Evolutionary conservation across 176 grass and related monocot species (phyloP).

Genomic region (Phoenix roebelenii): DNA sequence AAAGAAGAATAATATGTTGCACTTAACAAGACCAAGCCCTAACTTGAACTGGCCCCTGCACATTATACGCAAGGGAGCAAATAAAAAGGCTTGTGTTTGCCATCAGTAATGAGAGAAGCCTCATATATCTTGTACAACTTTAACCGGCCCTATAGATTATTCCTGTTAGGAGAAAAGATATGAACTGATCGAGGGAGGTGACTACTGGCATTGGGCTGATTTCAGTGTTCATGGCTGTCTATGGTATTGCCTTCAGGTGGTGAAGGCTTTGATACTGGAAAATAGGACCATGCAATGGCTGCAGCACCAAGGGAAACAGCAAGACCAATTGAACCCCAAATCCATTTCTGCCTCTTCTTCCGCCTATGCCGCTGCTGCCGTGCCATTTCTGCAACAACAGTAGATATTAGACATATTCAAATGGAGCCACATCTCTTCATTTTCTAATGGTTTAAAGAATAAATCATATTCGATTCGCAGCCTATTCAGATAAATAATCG

Average conservation of each 20-base stretch:
- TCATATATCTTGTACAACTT: neutral
- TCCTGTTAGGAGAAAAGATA: slow-evolving; percentile 2
- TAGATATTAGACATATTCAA: neutral
- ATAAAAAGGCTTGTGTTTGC: neutral
- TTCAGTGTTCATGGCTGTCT: neutral
- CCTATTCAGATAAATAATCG: no score
- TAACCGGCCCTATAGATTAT: neutral
- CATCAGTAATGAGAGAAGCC: neutral
- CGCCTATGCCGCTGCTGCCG: slow-evolving; percentile 56
- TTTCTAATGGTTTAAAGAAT: no score
- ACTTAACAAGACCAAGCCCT: no score
- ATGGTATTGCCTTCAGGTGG: slow-evolving; percentile 23
- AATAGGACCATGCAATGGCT: slow-evolving; percentile 77
- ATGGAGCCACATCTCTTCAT: no score
- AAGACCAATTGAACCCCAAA: slow-evolving; percentile 85
- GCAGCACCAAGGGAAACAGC: slow-evolving; percentile 58
- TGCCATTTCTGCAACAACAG: slow-evolving; percentile 50
- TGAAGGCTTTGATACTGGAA: slow-evolving; percentile 34
- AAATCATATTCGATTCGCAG: no score
- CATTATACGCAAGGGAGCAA: no score
- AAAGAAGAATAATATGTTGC: no score
- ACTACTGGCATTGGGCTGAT: neutral
- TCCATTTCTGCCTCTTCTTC: slow-evolving; percentile 75
- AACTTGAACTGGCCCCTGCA: no score
- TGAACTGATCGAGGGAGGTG: neutral